Base-by-base conservation (phyloP, 83 land plant species). In the Diphasiastrum complanatum region DNA sequence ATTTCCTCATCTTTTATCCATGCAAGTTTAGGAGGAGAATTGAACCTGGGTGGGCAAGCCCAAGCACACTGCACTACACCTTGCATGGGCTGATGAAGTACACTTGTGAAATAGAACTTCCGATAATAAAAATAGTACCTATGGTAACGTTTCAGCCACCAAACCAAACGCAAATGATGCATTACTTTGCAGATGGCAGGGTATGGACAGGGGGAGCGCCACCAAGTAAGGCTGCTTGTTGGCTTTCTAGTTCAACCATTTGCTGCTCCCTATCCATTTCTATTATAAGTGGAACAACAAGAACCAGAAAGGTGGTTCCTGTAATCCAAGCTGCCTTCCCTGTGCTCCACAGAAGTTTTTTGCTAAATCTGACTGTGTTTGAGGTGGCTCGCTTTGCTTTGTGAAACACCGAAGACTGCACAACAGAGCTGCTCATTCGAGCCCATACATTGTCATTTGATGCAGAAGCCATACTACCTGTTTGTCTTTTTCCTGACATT, bases 271-370 rank as follows among this genome's bases (percentile, higher is more conserved):
- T 78, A 47, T 91, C 95, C 89, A 91, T 84, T 68, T 85, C 95
- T 45, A 91, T 84, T 50, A 91, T 82, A 28, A 91, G 76, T 0
- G 97, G 97, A 12, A 91, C 85, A 40, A 78, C 95, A 43, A 91
- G 79, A 6, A 91, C 51, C 69, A 87, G 75, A 70, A 91, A 87
- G n/a, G 90, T 76, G 27, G 95, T 91, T 14, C 90, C 97, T 28
- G 84, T 83, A 30, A 87, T 82, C 97, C 97, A 91, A 4, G 90
- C 90, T 26, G 95, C 97, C 64, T 81, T 87, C 14, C 95, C 90
- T 33, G 97, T 91, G 82, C 95, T 87, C 74, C 71, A 48, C 10
- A 82, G 61, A 31, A 91, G 75, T 76, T 78, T 82, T 67, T 78
- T 73, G 63, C 87, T 70, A 40, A 78, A 87, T 47, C 65, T 45